These are phyloP conservation scores for Penicillium lagena DNA, from an alignment of 495 filamentous ascomycete genomes.

Conservation along the genomic window DNA sequence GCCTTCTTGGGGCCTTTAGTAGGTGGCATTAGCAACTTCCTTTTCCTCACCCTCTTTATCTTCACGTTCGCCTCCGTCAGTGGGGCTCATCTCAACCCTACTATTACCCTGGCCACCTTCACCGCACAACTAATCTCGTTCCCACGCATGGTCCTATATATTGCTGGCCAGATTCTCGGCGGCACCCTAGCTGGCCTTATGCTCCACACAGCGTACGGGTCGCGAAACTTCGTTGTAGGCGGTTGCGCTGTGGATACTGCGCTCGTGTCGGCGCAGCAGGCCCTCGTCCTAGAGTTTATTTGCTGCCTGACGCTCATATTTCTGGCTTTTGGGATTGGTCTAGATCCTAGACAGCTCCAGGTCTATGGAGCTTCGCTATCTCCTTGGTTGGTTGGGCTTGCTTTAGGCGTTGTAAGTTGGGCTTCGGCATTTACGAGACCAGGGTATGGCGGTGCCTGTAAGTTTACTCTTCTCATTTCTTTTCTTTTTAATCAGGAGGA, in stretches of 20 bases:
- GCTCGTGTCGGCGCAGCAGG: slow-evolving; percentile 21
- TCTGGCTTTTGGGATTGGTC: slow-evolving; percentile 43
- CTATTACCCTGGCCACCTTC: slow-evolving; percentile 46
- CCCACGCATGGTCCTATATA: slow-evolving; percentile 38
- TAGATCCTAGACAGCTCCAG: slow-evolving; percentile 48
- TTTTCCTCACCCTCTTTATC: slow-evolving; percentile 44
- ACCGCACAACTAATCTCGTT: slow-evolving; percentile 43
- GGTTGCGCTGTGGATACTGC: slow-evolving; percentile 26
- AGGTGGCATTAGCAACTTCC: slow-evolving; percentile 37
- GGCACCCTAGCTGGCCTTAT: slow-evolving; percentile 39
- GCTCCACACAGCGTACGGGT: slow-evolving; percentile 20
- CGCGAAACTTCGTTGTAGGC: slow-evolving; percentile 24
- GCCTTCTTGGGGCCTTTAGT: slow-evolving; percentile 24
- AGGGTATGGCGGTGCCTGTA: slow-evolving; percentile 40
- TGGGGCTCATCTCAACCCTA: slow-evolving; percentile 47
- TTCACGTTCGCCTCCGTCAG: slow-evolving; percentile 43
- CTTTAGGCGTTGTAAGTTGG: slow-evolving; percentile 40
- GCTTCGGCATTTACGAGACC: slow-evolving; percentile 33
- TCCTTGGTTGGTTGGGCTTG: slow-evolving; percentile 46
- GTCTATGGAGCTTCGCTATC: slow-evolving; percentile 45
- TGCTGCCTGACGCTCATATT: slow-evolving; percentile 34
- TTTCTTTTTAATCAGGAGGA: not conserved
- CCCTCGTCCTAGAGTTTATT: slow-evolving; percentile 39
- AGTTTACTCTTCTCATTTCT: not conserved
- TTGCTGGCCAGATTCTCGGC: slow-evolving; percentile 36